phyloP scores from a whole-genome alignment of 495 filamentous ascomycete species.

The Pyronema omphalodes region DNA sequence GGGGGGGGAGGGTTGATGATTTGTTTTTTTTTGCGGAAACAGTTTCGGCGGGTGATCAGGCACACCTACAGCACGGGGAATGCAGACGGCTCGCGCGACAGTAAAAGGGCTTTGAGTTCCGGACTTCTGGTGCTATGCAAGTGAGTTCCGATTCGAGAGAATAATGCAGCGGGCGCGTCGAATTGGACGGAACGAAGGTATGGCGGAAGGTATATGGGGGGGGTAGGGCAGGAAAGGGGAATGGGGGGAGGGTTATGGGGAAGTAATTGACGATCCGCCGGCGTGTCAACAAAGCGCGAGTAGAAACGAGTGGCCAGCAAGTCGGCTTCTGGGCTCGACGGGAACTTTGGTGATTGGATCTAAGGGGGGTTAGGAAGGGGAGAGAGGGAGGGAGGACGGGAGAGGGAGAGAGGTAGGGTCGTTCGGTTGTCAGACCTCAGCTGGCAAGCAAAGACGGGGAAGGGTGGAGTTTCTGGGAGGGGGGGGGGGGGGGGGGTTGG shows the following conservation, averaged over 20 bases:
- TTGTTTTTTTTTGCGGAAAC: background rate
- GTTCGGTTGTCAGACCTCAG: background rate
- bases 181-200: background rate
- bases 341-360: too few relatives aligned
- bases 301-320: background rate
- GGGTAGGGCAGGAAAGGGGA: slow-evolving; percentile 6
- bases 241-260: slow-evolving; percentile 4
- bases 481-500: too few relatives aligned
- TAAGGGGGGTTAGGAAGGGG: background rate
- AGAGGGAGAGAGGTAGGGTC: background rate
- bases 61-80: too few relatives aligned
- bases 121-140: too few relatives aligned
- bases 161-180: background rate
- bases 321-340: background rate
- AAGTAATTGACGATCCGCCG: slow-evolving; percentile 7
- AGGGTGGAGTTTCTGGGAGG: background rate
- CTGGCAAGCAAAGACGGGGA: background rate
- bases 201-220: background rate
- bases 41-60: too few relatives aligned
- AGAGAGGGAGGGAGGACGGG: background rate
- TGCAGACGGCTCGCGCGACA: too few relatives aligned
- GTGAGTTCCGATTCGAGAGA: too few relatives aligned
- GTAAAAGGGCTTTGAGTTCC: too few relatives aligned
- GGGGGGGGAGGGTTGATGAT: too few relatives aligned
- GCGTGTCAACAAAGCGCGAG: slow-evolving; percentile 9